Percentiles rank a stretch among this genome's conserved stretches.
phyloP scores from a whole-genome alignment of 1,284 basidiomycete species.

The Erythrobasidium hasegawianum region DNA sequence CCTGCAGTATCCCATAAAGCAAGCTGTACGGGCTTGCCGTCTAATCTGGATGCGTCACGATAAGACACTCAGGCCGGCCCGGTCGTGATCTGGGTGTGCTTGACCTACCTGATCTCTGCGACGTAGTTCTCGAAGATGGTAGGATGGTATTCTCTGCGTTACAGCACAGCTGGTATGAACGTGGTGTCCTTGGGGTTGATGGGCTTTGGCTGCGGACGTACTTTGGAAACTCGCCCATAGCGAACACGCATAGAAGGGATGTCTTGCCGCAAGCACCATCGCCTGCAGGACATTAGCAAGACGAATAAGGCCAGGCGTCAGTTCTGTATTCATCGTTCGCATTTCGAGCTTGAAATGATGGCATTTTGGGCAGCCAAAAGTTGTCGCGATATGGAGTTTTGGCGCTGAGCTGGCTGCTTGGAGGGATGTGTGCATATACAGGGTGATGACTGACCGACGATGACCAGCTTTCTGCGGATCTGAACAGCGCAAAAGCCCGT shows the following conservation, averaged over 20 bases:
- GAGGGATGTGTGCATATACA: not conserved
- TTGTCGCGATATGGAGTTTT: not conserved
- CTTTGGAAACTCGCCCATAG: constrained; percentile 95
- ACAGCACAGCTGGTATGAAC: not conserved
- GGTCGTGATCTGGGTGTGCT: not conserved
- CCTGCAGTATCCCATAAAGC: constrained; percentile 97
- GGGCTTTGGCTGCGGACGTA: constrained; percentile 44
- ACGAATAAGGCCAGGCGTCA: constrained; percentile 15
- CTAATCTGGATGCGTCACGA: constrained; percentile 54
- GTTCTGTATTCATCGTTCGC: not conserved
- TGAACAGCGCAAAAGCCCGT: constrained; percentile 45
- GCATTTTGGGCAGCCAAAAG: constrained; percentile 40
- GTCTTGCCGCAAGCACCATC: constrained; percentile 68
- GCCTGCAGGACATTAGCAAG: constrained; percentile 39
- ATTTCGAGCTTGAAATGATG: not conserved
- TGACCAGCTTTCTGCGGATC: constrained; percentile 84
- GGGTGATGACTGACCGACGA: constrained; percentile 60
- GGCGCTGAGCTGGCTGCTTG: constrained; percentile 1
- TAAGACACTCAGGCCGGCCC: not conserved
- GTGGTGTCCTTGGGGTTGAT: not conserved
- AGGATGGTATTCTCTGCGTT: constrained; percentile 43
- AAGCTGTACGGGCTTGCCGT: constrained; percentile 92
- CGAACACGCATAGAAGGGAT: constrained; percentile 79
- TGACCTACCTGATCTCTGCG: constrained; percentile 73
- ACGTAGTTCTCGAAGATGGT: constrained; percentile 72